Base-by-base conservation (phyloP, 768 basidiomycete species). In the Russula lepida region DNA sequence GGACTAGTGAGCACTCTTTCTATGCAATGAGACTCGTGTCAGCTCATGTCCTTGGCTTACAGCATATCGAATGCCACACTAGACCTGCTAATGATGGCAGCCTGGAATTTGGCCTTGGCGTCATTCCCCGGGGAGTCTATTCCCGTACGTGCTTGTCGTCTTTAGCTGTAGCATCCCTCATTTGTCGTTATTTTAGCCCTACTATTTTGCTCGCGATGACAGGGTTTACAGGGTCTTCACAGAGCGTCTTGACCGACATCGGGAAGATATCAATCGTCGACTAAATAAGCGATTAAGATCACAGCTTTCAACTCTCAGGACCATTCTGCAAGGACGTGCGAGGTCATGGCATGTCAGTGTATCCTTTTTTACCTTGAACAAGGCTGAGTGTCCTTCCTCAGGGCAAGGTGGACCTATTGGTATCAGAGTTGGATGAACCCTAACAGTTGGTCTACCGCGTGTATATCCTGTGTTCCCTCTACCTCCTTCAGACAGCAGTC, bases 191-290 rank as follows among this genome's bases (percentile, higher is more conserved):
- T 37, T 35, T 54, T 68, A 21, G 90, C 80, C 84, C n/a, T 94
- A 89, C 64, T 92, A 88, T 68, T 98, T 98, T 69, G 95, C 95
- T 47, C 82, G 95, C 23, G 95, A 98, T 72, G 88, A 92, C 63
- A 84, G 95, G 37, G 84, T 90, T 15, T 89, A 87, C 72, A 85
- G 79, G 64, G 81, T 84, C 2, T 89, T 92, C 60, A 67, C 69
- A 23, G 78, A 81, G 67, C 79, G 68, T 58, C 61, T 75, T 32
- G 71, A 71, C 30, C 63, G 64, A 54, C 67, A 81, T 59, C 69
- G 67, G 49, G 73, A 71, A 60, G 74, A 75, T 6, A 81, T 85
- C 27, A 73, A 80, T 43, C 76, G 72, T 46, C 74, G 75, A 33
- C 71, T 83, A 23, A 79, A 75, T 58, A 79, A 80, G 30, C 79